Conservation (phyloP, 2,329 filamentous ascomycete species). For the Stagonosporopsis rhizophila region DNA sequence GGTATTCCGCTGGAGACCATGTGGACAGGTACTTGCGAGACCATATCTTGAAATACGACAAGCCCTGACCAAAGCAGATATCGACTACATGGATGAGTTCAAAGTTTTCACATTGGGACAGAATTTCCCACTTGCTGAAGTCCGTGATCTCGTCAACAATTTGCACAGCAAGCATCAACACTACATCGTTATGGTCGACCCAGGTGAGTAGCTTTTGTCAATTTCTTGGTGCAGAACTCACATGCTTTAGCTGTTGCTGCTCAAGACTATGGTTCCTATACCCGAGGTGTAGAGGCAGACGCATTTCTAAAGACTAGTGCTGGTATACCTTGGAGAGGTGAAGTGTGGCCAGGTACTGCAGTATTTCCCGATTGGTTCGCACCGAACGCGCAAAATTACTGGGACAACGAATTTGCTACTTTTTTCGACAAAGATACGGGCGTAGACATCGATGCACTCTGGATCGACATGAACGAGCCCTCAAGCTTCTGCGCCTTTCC, state of each 20-base stretch:
- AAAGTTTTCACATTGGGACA: slow-evolving; percentile 70
- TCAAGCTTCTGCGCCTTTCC: slow-evolving; percentile 45
- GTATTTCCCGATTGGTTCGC: slow-evolving; percentile 81
- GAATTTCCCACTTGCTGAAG: slow-evolving; percentile 65
- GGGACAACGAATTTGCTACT: slow-evolving; percentile 69
- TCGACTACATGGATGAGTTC: slow-evolving; percentile 70
- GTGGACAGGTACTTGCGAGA: slow-evolving; percentile 67
- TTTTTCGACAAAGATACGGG: slow-evolving; percentile 72
- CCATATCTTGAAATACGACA: not conserved
- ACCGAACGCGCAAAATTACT: slow-evolving; percentile 67
- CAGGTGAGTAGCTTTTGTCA: slow-evolving; percentile 38
- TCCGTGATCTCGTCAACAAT: slow-evolving; percentile 69
- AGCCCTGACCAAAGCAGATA: slow-evolving; percentile 52
- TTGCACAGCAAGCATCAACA: slow-evolving; percentile 72
- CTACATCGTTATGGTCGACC: slow-evolving; percentile 82
- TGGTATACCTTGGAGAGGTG: slow-evolving; percentile 64
- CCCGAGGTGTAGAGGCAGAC: slow-evolving; percentile 64
- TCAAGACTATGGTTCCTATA: slow-evolving; percentile 61
- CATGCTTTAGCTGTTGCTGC: slow-evolving; percentile 59
- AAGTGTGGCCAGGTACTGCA: slow-evolving; percentile 78
- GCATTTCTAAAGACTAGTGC: slow-evolving; percentile 62
- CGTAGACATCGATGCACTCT: slow-evolving; percentile 75
- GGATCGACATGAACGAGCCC: slow-evolving; percentile 42
- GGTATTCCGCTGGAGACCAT: slow-evolving; percentile 73
- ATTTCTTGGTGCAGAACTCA: slow-evolving; percentile 47